Conservation (phyloP, 495 filamentous ascomycete genomes). For the Penicillium cinerascens region DNA sequence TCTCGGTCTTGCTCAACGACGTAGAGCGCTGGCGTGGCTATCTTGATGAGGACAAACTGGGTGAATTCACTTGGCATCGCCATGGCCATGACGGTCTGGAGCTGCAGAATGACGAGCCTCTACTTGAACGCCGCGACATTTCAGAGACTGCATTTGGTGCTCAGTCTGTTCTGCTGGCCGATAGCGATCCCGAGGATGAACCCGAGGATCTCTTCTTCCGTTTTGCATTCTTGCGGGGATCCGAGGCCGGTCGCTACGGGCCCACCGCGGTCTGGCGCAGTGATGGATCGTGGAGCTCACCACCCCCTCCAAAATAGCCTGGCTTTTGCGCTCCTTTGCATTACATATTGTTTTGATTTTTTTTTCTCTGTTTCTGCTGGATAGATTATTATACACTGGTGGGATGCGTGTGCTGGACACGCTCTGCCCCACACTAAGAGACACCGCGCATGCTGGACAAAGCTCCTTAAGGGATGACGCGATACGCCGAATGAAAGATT, state of each 20-base stretch:
- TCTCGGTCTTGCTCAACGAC: conserved; percentile 90
- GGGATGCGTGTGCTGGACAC: conserved; percentile 20
- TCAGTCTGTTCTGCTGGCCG: conserved; percentile 28
- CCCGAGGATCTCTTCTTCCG: conserved; percentile 72
- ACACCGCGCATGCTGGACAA: background rate
- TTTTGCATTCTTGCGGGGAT: conserved; percentile 76
- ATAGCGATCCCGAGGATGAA: conserved; percentile 34
- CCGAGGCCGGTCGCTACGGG: conserved; percentile 68
- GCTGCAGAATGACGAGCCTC: conserved; percentile 17
- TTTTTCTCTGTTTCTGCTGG: background rate
- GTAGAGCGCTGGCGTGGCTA: conserved; percentile 78
- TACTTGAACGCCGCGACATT: conserved; percentile 5
- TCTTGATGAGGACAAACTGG: conserved; percentile 42
- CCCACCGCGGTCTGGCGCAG: conserved; percentile 73
- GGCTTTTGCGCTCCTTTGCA: background rate
- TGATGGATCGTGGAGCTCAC: conserved; percentile 64
- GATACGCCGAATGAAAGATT: conserved; percentile 15
- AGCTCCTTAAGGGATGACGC: conserved; percentile 9
- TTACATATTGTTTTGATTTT: background rate
- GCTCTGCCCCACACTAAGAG: conserved; percentile 8
- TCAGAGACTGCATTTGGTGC: background rate
- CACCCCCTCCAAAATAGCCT: conserved; percentile 29
- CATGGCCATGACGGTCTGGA: conserved; percentile 43
- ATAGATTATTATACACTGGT: conserved; percentile 16
- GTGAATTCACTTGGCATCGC: conserved; percentile 47